These are phyloP conservation scores for Lactarius hatsudake DNA, from an alignment of 768 basidiomycete genomes.

Conservation along the genomic window DNA sequence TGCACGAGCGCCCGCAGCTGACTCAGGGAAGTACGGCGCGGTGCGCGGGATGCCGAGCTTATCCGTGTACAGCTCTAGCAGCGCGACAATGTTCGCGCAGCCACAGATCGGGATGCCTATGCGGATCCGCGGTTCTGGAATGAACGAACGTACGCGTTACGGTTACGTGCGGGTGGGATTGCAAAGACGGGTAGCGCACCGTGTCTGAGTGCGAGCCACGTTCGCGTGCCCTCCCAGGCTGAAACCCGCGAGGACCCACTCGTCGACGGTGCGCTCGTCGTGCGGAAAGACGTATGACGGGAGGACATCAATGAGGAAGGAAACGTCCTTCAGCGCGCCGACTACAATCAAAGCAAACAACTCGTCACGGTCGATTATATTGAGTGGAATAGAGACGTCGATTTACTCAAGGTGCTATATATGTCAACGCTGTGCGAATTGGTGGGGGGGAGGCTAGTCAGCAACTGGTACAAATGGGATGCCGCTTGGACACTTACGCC, in stretches of 20 bases:
- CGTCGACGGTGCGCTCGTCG: slow-evolving; percentile 54
- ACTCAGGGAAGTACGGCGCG: slow-evolving; percentile 57
- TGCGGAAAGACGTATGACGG: slow-evolving; percentile 70
- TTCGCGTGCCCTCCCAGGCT: slow-evolving; percentile 82
- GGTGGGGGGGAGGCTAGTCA: slow-evolving; percentile 21
- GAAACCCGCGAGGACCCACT: slow-evolving; percentile 73
- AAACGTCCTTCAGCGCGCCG: slow-evolving; percentile 74
- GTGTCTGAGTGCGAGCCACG: slow-evolving; percentile 65
- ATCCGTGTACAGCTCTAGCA: slow-evolving; percentile 57
- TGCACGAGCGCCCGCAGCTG: slow-evolving; percentile 50
- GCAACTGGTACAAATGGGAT: not conserved
- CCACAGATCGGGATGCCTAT: slow-evolving; percentile 51
- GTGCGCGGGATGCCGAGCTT: slow-evolving; percentile 41
- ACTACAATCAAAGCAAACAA: slow-evolving; percentile 32
- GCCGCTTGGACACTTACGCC: slow-evolving; percentile 36
- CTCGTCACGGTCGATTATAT: not conserved
- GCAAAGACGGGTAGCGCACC: slow-evolving; percentile 39
- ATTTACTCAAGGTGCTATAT: slow-evolving; percentile 46
- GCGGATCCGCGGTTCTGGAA: slow-evolving; percentile 42
- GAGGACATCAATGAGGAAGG: slow-evolving; percentile 78
- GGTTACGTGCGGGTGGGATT: not conserved
- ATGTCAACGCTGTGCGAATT: slow-evolving; percentile 41
- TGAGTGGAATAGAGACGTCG: not conserved
- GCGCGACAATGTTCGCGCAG: slow-evolving; percentile 63
- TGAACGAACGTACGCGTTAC: not conserved